Conservation (phyloP, 1,139 yeast species). For the Nakaseomyces delphensis region DNA sequence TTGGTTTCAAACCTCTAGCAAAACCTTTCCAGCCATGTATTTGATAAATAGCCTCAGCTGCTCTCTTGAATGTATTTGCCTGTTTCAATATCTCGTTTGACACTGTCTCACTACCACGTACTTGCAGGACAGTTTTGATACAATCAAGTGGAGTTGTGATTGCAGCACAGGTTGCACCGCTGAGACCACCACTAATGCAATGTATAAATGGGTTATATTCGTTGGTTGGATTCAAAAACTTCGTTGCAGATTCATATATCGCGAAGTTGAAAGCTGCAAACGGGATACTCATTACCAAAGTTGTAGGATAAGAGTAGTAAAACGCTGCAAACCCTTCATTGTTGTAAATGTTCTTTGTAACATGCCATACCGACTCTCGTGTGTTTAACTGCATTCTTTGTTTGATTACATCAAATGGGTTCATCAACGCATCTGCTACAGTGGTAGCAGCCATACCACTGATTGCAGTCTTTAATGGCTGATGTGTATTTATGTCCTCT, state of each 20-base stretch:
- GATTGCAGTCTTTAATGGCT: conserved; percentile 68
- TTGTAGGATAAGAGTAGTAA: conserved; percentile 90
- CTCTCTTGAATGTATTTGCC: conserved; percentile 63
- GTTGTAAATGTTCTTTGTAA: conserved; percentile 45
- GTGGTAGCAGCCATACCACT: conserved; percentile 95
- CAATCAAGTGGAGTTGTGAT: conserved; percentile 94
- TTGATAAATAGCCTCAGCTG: conserved; percentile 58
- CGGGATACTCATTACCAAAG: conserved; percentile 86
- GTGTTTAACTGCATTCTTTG: conserved; percentile 65
- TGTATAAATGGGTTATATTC: conserved; percentile 83
- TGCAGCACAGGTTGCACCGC: conserved; percentile 97
- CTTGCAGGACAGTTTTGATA: conserved; percentile 81
- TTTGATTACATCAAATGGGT: conserved; percentile 92
- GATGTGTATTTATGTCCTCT: conserved; percentile 31
- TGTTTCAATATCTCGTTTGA: conserved; percentile 44
- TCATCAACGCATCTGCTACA: conserved; percentile 92
- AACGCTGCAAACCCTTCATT: conserved; percentile 79
- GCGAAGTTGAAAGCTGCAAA: conserved; percentile 94
- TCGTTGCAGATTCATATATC: conserved; percentile 77
- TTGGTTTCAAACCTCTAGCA: conserved; percentile 77
- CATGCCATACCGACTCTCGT: conserved; percentile 29
- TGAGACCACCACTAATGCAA: conserved; percentile 88
- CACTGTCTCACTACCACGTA: conserved; percentile 33
- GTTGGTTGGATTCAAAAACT: conserved; percentile 68
- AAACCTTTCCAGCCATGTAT: conserved; percentile 67